Base-by-base conservation (phyloP, 257 asterid genomes). In the Misopates orontium region DNA sequence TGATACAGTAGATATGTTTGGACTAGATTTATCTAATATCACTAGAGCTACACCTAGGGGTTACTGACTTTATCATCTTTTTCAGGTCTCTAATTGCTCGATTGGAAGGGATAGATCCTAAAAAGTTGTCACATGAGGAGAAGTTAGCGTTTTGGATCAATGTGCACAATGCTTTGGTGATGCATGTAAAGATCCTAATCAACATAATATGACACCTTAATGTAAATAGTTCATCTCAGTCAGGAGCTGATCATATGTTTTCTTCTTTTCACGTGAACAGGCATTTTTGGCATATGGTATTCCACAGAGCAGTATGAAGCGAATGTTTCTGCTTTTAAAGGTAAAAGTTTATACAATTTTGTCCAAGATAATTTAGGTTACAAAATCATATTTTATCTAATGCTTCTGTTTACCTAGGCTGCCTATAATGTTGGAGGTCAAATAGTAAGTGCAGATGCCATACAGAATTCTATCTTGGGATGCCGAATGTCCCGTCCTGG, bases 141-240 rank as follows among this genome's bases (percentile, higher is more conserved):
- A 87, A 87, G 70, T 71, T 87, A 54, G 89, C 91, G 8, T 87
- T 87, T 58, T 84, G 95, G 91, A 78, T 87, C 80, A 86, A 84
- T 59, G 57, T 86, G 39, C 91, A 86, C 73, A 86, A 86, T 58
- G 77, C 95, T 42, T 75, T 87, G 78, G 87, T 87, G 79, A 84
- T 87, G 94, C 94, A 83, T 74, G 94, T 84, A 81, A 73, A 60
- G 15, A 36, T 47, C 63, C 58, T 11, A 28, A 12, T 25, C 65
- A 25, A 18, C 60, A 53, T 69, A 31, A 6, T 23, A 10, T 39
- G 48, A 51, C 31, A 24, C 22, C 60, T 56, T 70, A 24, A 39
- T 19, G 21, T 56, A 4, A 22, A 42, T 32, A 57, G 57, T 58
- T 52, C 41, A 8, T 41, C 32, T 65, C 19, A 14, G 23, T 17